Evolutionary conservation across 2,329 filamentous ascomycete species (phyloP), one percentile per base, ranked within the genome.

Genomic region (Colletotrichum shisoi): DNA sequence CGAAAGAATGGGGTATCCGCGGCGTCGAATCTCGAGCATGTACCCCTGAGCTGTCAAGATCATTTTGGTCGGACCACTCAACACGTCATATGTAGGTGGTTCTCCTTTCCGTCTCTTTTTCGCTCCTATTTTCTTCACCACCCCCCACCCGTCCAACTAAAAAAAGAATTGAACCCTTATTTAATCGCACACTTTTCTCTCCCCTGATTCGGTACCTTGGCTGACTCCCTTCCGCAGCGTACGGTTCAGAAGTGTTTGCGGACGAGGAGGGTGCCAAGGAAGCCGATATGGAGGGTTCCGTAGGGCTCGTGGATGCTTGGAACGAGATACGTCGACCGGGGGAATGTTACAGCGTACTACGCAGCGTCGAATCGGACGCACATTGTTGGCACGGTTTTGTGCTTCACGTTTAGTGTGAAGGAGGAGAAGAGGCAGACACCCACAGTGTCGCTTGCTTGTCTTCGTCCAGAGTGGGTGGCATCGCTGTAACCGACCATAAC

Each of bases 271-370:
- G 1, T 12, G 27, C 57, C 4, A 49, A 13, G 0, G n/a, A n/a
- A 17, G n/a, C 19, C 5, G 27, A 12, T 13, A 11, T 48, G 4
- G 31, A 49, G 1, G 13, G 45, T 40, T 19, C 21, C 12, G 7
- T 9, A 51, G 15, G 13, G n/a, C 15, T 59, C 57, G 27, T 59
- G 57, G 45, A 49, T 51, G 57, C 15, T 59, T n/a, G 57, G 45
- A 27, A 49, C 57, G 1, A 45, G 57, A 24, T 15, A 21, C 7
- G 4, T 39, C 2, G 45, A 59, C 2, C 15, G n/a, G 12, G 45
- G 34, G 5, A 59, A 51, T 3, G 31, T 24, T 6, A 59, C 44
- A 7, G 44, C 57, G 3, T 39, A 51, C 57, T 59, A 59, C 8
- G 45, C 31, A 4, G 45, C 57, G 13, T 49, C 57, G 7, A 51